phyloP scores from a whole-genome alignment of 2,329 filamentous ascomycete genomes.

The Fusarium nematophilum region DNA sequence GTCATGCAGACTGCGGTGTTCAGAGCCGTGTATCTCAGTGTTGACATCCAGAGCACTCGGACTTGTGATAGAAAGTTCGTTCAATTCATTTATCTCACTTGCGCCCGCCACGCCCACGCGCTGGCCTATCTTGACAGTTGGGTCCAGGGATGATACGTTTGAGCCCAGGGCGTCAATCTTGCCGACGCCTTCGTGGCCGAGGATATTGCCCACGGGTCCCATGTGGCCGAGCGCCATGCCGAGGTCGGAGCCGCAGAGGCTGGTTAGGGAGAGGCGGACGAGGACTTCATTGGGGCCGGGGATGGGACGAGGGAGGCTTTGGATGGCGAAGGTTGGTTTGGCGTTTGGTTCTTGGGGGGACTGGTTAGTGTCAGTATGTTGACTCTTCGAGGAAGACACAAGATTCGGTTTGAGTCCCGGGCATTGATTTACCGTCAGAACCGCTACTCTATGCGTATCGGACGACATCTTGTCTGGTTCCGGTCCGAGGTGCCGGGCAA shows the following conservation, averaged over 20 bases:
- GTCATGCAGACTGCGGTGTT: too few species aligned
- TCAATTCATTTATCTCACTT: too few species aligned
- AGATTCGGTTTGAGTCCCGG: not conserved
- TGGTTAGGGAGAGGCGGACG: conserved; percentile 49
- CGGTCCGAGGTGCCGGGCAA: not conserved
- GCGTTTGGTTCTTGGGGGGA: conserved; percentile 19
- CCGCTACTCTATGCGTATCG: conserved; percentile 20
- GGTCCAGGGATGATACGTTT: conserved; percentile 41
- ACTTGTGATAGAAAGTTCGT: too few species aligned
- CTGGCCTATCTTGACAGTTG: conserved; percentile 45
- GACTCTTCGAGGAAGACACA: too few species aligned
- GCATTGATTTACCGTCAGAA: conserved; percentile 20
- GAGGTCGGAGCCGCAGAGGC: conserved; percentile 54
- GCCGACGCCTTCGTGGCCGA: conserved; percentile 60
- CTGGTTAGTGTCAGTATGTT: not conserved
- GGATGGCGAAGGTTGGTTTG: conserved; percentile 24
- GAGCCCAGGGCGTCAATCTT: conserved; percentile 51
- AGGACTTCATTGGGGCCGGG: conserved; percentile 45
- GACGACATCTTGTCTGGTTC: conserved; percentile 4
- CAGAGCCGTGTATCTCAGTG: too few species aligned
- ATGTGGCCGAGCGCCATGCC: conserved; percentile 52
- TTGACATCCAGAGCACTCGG: too few species aligned
- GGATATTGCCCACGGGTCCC: conserved; percentile 48
- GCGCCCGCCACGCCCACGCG: conserved; percentile 54
- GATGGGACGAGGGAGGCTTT: conserved; percentile 8